Percentiles rank a stretch among this genome's conserved stretches.
These are phyloP conservation scores for Saraca asoca DNA, from an alignment of 331 rosid species.

Conservation along the genomic window DNA sequence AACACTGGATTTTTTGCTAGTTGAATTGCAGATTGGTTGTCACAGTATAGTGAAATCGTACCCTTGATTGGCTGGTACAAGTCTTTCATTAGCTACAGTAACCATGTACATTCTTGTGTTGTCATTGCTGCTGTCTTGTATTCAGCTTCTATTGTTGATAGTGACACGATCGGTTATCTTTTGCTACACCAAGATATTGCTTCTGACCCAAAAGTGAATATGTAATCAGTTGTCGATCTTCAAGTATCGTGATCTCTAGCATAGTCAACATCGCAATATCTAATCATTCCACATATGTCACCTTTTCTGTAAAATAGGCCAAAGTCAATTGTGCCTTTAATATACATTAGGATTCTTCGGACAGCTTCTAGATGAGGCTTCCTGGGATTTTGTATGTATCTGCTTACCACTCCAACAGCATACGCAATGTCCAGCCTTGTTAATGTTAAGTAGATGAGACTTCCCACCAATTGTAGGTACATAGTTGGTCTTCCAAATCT, in stretches of 20 bases:
- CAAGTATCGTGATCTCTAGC: neutral
- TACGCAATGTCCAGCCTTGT: neutral
- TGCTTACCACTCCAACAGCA: too few species aligned
- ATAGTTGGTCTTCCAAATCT: neutral
- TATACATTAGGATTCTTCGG: neutral
- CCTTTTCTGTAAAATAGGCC: slow-evolving; percentile 13
- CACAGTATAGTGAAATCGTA: too few species aligned
- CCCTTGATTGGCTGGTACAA: neutral
- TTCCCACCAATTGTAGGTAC: neutral
- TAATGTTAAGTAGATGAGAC: neutral
- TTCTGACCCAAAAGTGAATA: too few species aligned
- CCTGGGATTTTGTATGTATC: too few species aligned
- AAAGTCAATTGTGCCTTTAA: neutral
- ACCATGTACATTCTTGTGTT: slow-evolving; percentile 21
- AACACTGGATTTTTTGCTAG: too few species aligned
- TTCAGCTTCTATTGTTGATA: neutral
- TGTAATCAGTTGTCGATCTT: neutral
- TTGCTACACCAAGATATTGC: slow-evolving; percentile 19
- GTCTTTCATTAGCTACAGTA: too few species aligned
- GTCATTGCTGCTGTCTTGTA: neutral
- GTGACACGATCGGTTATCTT: neutral
- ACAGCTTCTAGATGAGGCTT: neutral
- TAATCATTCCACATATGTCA: neutral
- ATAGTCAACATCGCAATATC: slow-evolving; percentile 9
- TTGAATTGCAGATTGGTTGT: too few species aligned